Base-by-base conservation (phyloP, 768 basidiomycete genomes). In the Macrolepiota dolichaula region DNA sequence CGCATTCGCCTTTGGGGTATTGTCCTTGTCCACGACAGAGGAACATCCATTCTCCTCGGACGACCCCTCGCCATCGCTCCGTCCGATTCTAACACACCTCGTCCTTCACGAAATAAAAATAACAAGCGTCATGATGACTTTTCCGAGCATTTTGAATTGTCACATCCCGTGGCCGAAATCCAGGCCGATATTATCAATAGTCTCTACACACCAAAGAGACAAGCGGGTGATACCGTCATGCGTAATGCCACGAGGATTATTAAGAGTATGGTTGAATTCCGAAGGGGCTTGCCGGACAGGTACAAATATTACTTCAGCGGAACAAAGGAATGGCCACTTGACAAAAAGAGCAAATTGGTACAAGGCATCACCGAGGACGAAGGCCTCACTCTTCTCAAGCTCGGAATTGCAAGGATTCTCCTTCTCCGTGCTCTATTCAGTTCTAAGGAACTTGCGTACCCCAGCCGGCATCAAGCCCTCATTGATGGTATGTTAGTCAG, bases 111-210 rank as follows among this genome's bases (percentile, higher is more conserved):
- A 9, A 65, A 77, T 25, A 76, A 77, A 10, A 36, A 24, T 17
- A 61, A 54, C 10, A 32, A 32, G 29, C 69, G 68, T 46, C 68
- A 73, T 51, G 66, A 69, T 15, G 85, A 89, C 53, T 84, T 88
- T 65, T 91, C 90, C 2, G 89, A 91, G 66, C 91, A 94, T 70
- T 94, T 93, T 70, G 80, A 88, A 56, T 77, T 87, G 25, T 91
- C 89, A 19, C 83, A 86, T 56, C 86, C 89, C 7, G 79, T 94
- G 50, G 87, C 87, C 24, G 89, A 91, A 64, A 91, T 94, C 60
- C 92, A 94, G 65, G 92, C 92, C 3, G 92, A 94, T 63, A 91
- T 94, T 62, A 90, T 94, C 77, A 91, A 91, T 69, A 91, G 90
- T 10, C 79, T 94, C 7, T 94, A 94, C 68, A 80, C 85, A 7